A percentile compares a stretch with the other conserved stretches of the same genome.
Conservation (phyloP, 441 rosid genomes). For the Populus hybrid region DNA sequence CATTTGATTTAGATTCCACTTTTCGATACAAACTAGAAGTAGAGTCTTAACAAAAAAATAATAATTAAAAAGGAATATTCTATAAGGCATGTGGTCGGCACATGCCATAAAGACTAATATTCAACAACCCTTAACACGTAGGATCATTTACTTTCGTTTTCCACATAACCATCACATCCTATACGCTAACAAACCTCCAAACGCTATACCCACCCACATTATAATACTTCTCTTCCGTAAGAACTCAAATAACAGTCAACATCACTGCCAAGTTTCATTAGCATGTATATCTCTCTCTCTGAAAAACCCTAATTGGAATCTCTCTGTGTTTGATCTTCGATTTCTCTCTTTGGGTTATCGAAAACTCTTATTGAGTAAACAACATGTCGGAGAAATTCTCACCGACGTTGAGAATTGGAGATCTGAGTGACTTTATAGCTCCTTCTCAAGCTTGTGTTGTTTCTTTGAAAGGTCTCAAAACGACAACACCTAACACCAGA, state of each 20-base stretch:
- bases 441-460: slow-evolving; percentile 89
- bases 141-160: not conserved
- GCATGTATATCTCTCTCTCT: not conserved
- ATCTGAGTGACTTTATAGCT: slow-evolving; percentile 93
- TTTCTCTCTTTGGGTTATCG: not conserved
- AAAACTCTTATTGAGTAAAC: not conserved
- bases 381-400: slow-evolving; percentile 89
- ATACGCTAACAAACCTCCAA: not conserved
- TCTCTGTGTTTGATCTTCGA: not conserved
- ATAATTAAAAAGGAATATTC: not conserved
- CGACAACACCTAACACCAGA: slow-evolving; percentile 25
- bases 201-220: not conserved
- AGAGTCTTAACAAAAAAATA: not conserved
- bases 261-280: not conserved
- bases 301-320: not conserved
- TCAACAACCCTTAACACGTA: not conserved
- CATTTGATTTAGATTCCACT: too few relatives aligned
- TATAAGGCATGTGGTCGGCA: not conserved
- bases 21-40: not conserved
- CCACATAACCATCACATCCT: not conserved
- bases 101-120: not conserved
- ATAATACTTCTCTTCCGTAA: not conserved
- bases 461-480: slow-evolving; percentile 58
- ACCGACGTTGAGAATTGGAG: slow-evolving; percentile 79
- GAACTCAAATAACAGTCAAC: not conserved